Conservation (phyloP, 495 filamentous ascomycete species). For the Talaromyces nanjingensis region DNA sequence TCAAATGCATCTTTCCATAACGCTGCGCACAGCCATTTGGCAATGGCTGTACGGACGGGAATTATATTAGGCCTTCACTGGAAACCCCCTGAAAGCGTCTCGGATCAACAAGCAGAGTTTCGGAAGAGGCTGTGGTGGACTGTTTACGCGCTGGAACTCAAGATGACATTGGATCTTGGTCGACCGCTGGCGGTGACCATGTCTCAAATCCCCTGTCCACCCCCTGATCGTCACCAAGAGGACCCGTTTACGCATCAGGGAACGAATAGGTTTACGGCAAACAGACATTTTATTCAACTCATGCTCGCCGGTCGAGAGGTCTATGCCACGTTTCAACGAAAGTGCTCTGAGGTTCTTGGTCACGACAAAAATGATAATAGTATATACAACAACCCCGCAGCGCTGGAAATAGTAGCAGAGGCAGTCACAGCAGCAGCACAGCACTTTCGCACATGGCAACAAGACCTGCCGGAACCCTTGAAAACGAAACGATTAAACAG, state of each 20-base stretch:
- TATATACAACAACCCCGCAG: constrained; percentile 5
- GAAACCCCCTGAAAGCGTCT: constrained; percentile 1
- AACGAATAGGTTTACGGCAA: background rate
- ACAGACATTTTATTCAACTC: background rate
- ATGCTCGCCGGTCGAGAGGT: constrained; percentile 5
- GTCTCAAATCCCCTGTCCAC: background rate
- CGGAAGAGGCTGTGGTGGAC: constrained; percentile 13
- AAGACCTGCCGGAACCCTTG: constrained; percentile 28
- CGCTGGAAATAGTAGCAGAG: constrained; percentile 19
- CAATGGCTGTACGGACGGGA: constrained; percentile 11
- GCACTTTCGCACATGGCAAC: constrained; percentile 25
- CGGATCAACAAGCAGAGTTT: constrained; percentile 9
- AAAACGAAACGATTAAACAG: constrained; percentile 23
- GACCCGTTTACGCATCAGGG: background rate
- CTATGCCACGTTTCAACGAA: background rate
- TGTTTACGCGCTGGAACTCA: constrained; percentile 9
- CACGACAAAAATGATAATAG: background rate
- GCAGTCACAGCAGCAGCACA: constrained; percentile 20
- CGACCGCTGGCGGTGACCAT: background rate
- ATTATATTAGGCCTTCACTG: constrained; percentile 13
- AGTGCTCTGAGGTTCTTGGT: background rate
- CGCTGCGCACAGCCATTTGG: constrained; percentile 9
- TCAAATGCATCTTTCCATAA: constrained; percentile 13
- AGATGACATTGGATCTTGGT: constrained; percentile 11
- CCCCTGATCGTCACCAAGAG: background rate